A percentile compares a stretch with the other conserved stretches of the same genome.
phyloP scores from a whole-genome alignment of 108 stramenopile species.

The Discostella stelligeroides region DNA sequence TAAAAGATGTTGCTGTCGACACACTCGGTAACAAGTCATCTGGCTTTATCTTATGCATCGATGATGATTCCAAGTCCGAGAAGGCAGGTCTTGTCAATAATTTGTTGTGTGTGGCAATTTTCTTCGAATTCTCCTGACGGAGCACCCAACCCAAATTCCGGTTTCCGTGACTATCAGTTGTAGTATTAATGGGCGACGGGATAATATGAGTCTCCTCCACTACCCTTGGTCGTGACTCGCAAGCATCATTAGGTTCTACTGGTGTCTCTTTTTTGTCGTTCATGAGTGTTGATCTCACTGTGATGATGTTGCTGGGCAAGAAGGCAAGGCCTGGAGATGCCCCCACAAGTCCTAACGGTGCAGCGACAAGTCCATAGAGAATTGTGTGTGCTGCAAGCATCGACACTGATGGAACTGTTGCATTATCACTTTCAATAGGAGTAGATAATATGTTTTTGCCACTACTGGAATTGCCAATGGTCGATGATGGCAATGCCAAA shows the following conservation, averaged over 20 bases:
- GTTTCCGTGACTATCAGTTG: not conserved
- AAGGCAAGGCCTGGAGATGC: constrained; percentile 28
- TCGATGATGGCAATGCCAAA: constrained; percentile 4
- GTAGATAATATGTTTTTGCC: not conserved
- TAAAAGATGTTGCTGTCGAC: not conserved
- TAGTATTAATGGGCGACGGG: not conserved
- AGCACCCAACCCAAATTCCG: constrained; percentile 23
- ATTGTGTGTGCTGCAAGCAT: constrained; percentile 27
- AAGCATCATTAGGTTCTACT: not conserved
- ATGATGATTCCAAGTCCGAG: no score
- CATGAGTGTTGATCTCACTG: not conserved
- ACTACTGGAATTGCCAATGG: not conserved
- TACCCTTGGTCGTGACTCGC: not conserved
- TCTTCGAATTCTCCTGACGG: constrained; percentile 33
- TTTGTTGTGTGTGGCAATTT: constrained; percentile 8
- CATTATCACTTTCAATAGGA: constrained; percentile 34
- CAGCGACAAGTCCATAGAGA: constrained; percentile 31
- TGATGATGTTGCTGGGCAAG: constrained; percentile 3
- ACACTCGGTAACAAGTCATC: no score
- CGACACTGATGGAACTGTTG: constrained; percentile 31
- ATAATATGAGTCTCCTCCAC: not conserved
- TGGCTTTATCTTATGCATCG: not conserved
- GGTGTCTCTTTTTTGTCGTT: not conserved
- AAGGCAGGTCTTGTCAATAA: not conserved
- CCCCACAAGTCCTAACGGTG: constrained; percentile 28